Evolutionary conservation across 345 rosid genomes (phyloP), one percentile per base, ranked within the genome.

Genomic region (Psidium friedrichsthalianum): DNA sequence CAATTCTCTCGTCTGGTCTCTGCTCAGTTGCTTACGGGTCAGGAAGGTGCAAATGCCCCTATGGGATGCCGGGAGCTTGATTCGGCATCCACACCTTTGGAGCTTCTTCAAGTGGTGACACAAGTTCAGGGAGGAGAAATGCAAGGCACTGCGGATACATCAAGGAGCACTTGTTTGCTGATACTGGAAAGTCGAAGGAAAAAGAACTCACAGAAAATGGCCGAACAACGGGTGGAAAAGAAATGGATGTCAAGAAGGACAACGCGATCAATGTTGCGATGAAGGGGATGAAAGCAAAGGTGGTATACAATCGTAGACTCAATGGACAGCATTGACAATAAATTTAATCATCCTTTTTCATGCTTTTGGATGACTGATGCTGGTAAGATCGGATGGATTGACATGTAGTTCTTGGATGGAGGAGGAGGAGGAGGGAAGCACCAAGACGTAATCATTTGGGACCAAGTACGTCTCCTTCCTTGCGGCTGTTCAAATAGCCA

Each of bases 11-110:
- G 51, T 57, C 11, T 44, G 32, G 51, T 86, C 24, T 52, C 84
- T 15, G 5, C 81, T 3, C 32, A 76, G 8, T 86, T 59, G 84
- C 84, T n/a, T 8, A 57, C 40, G 1, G 61, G 87, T 58, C 53
- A 86, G 27, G 87, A 86, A 86, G 81, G 25, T 58, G 80, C 82
- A 9, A 36, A 64, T 58, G 84, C 82, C 7, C 87, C 58, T 11
- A 86, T 49, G 11, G 64, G 82, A 36, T 51, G 84, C 36, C 53
- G 5, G 87, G 84, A 59, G 82, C 44, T 86, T 82, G 87, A 86
- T 61, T 82, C 59, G 32, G 53, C 82, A 36, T 49, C 61, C 22
- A 81, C 57, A 49, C 87, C 44, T 10, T 3, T 55, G 51, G 87
- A 86, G 53, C 57, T 86, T 18, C 84, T 82, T 86, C 84, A 58